Conservation (phyloP, 2,329 filamentous ascomycete species). For the Tolypocladium sp. region DNA sequence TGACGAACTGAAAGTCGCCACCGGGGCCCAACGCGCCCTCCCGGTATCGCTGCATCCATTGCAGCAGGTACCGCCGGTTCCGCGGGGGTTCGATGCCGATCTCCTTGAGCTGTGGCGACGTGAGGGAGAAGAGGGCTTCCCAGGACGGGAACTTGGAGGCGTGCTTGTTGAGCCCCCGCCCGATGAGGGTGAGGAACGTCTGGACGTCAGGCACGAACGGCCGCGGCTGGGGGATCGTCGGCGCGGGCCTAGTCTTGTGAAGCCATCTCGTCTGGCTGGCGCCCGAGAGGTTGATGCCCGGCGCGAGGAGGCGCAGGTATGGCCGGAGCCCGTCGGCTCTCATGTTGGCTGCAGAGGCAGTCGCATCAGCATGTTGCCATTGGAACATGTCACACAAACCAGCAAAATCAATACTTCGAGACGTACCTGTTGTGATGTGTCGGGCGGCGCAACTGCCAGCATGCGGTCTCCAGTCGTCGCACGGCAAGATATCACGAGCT, state of each 20-base stretch:
- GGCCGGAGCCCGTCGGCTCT: conserved; percentile 15
- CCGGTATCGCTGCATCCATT: conserved; percentile 80
- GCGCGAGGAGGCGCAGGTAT: conserved; percentile 19
- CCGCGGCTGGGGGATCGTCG: conserved; percentile 56
- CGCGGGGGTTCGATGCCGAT: conserved; percentile 82
- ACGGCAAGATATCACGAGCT: neutral
- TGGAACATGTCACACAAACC: neutral
- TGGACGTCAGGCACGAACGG: conserved; percentile 77
- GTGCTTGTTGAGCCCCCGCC: conserved; percentile 75
- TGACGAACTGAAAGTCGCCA: conserved; percentile 69
- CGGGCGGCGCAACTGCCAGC: neutral
- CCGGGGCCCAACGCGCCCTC: conserved; percentile 70
- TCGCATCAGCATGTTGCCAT: neutral
- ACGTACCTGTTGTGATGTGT: neutral
- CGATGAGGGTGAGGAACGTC: conserved; percentile 86
- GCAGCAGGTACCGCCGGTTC: conserved; percentile 71
- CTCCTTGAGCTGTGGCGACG: conserved; percentile 67
- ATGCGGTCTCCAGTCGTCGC: neutral
- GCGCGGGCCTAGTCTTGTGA: conserved; percentile 29
- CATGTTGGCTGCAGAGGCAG: neutral
- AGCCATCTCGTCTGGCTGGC: conserved; percentile 32
- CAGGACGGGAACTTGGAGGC: conserved; percentile 81
- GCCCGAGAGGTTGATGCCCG: conserved; percentile 19
- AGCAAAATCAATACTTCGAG: too few species aligned
- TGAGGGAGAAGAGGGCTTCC: conserved; percentile 80